Conservation (phyloP, 1,284 basidiomycete species). For the Mrakiaceae sp. region DNA sequence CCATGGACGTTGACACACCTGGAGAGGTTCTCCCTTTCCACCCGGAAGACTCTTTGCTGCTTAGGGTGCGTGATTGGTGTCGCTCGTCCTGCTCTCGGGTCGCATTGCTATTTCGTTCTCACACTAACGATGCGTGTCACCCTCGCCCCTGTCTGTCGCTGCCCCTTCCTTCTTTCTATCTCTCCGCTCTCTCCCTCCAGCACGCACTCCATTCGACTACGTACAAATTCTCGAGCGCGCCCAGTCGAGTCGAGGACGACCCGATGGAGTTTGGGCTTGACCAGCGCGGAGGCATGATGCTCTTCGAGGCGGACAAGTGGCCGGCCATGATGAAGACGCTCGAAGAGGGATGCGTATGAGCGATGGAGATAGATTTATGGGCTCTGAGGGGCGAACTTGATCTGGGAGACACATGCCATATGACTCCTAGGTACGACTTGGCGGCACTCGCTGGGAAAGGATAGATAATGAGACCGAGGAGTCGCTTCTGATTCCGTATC, state of each 20-base stretch:
- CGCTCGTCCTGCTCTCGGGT: no score
- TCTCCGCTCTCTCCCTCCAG: constrained; percentile 33
- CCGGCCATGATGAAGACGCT: constrained; percentile 31
- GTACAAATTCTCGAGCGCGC: constrained; percentile 52
- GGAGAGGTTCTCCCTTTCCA: constrained; percentile 20
- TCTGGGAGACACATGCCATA: no score
- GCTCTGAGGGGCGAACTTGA: no score
- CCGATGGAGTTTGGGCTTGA: constrained; percentile 61
- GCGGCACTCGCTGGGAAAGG: no score
- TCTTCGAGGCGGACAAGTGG: constrained; percentile 41
- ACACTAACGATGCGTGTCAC: constrained; percentile 64
- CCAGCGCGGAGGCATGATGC: constrained; percentile 59
- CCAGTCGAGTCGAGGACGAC: constrained; percentile 50
- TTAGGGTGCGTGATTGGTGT: constrained; percentile 28
- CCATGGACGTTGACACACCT: background rate
- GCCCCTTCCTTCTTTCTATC: background rate
- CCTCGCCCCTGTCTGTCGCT: background rate
- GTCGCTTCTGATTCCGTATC: no score
- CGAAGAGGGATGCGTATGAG: constrained; percentile 29
- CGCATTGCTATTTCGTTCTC: constrained; percentile 26
- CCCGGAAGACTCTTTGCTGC: constrained; percentile 43
- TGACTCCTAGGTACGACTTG: no score
- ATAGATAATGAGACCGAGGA: no score
- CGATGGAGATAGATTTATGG: no score
- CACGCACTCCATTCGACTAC: constrained; percentile 50